phyloP scores from a whole-genome alignment of 805 yeast species.

The Candida quercuum region DNA sequence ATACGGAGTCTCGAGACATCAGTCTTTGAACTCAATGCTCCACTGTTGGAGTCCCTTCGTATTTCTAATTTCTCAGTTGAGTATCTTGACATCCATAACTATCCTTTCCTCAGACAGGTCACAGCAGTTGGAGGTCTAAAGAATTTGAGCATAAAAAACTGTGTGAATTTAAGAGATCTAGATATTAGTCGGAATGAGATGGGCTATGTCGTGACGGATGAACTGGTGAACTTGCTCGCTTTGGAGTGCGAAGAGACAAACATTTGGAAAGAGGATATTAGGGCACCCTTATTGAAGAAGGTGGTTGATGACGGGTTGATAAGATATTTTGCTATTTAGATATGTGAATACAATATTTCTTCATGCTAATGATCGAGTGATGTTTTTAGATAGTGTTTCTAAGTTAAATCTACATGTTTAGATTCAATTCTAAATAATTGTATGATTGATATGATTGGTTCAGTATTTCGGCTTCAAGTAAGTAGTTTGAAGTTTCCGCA shows the following conservation, averaged over 20 bases:
- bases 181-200: conserved; percentile 9
- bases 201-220: not conserved
- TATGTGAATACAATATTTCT: too few species aligned
- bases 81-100: conserved; percentile 1
- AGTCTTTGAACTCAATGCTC: conserved; percentile 7
- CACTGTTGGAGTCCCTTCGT: conserved; percentile 4
- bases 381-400: too few species aligned
- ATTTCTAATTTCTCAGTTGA: conserved; percentile 8
- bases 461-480: too few species aligned
- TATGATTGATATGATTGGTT: too few species aligned
- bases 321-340: not conserved
- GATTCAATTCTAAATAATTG: too few species aligned
- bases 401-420: too few species aligned
- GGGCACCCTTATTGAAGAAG: conserved; percentile 8
- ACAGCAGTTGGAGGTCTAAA: conserved; percentile 11
- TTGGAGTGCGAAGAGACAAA: conserved; percentile 9
- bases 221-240: conserved; percentile 2
- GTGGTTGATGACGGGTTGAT: conserved; percentile 3
- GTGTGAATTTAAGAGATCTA: conserved; percentile 4
- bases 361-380: too few species aligned
- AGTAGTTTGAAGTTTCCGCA: too few species aligned
- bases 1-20: conserved; percentile 7
- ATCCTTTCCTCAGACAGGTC: conserved; percentile 5
- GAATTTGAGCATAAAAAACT: conserved; percentile 1
- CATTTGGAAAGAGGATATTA: conserved; percentile 2